phyloP scores from a whole-genome alignment of 2,329 filamentous ascomycete genomes.

The Cladosporium sp. region DNA sequence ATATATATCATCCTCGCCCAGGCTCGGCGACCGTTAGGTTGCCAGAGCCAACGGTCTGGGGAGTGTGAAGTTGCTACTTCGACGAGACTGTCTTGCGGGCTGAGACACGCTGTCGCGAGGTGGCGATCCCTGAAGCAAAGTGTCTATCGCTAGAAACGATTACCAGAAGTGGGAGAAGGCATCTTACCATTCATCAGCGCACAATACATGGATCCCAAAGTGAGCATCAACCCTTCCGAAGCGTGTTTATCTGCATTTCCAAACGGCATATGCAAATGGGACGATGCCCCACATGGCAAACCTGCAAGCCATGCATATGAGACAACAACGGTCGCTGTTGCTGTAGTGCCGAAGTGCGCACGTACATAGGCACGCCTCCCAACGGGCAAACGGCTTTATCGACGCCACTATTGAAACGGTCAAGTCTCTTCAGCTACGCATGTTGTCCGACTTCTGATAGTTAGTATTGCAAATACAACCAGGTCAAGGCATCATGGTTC shows the following conservation, averaged over 20 bases:
- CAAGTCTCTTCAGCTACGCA: no score
- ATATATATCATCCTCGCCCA: neutral
- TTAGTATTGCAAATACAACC: no score
- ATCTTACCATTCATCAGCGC: neutral
- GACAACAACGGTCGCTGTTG: slow-evolving; percentile 7
- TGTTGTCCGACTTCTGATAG: no score
- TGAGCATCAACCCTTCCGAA: neutral
- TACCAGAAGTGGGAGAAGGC: neutral
- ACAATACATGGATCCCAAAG: no score
- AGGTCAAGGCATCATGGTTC: no score
- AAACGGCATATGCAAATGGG: neutral
- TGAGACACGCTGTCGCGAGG: slow-evolving; percentile 2
- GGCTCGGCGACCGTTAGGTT: neutral
- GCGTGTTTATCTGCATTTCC: neutral
- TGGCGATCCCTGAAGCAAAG: neutral
- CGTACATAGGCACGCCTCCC: no score
- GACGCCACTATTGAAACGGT: no score
- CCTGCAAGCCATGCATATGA: neutral
- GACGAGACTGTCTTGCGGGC: slow-evolving; percentile 6
- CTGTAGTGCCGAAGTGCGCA: neutral
- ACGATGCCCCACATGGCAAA: neutral
- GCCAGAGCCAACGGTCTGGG: slow-evolving; percentile 1
- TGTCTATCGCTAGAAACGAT: no score
- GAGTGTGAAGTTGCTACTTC: slow-evolving; percentile 9
- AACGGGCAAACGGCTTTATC: no score